These are phyloP conservation scores for Myxozyma neotropica DNA, from an alignment of 805 yeast genomes.

Conservation along the genomic window DNA sequence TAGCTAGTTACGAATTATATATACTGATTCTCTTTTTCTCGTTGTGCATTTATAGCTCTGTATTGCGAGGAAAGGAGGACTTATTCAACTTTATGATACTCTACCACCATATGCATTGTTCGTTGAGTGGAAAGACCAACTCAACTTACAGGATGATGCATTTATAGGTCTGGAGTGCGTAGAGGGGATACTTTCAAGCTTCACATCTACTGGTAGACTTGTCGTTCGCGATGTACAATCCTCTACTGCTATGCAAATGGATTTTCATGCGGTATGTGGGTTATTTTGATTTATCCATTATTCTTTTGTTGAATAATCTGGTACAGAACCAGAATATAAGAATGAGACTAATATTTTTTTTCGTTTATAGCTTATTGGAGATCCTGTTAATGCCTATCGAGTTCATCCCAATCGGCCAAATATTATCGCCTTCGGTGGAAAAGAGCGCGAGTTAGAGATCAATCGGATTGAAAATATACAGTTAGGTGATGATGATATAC, in stretches of 20 bases:
- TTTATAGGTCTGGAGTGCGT: conserved; percentile 34
- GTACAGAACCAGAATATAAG: background rate
- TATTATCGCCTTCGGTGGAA: conserved; percentile 81
- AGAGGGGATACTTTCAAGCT: conserved; percentile 32
- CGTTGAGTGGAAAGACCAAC: conserved; percentile 24
- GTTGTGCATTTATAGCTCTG: conserved; percentile 26
- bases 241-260: conserved; percentile 10
- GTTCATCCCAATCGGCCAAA: conserved; percentile 53
- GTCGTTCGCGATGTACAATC: conserved; percentile 39
- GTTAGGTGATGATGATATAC: background rate
- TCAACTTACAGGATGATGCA: conserved; percentile 21
- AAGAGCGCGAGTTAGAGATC: conserved; percentile 67
- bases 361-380: conserved; percentile 42
- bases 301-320: no score
- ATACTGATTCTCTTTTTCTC: background rate
- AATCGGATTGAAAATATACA: conserved; percentile 17
- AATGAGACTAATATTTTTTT: conserved; percentile 18
- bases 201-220: conserved; percentile 43
- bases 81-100: conserved; percentile 32
- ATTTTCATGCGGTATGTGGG: conserved; percentile 12
- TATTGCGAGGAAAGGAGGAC: conserved; percentile 39
- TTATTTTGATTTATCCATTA: background rate
- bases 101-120: conserved; percentile 30
- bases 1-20: background rate
- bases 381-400: conserved; percentile 54